Evolutionary conservation across 805 yeast genomes (phyloP), one percentile per base, ranked within the genome.

Genomic region (Pichia paraexigua): DNA sequence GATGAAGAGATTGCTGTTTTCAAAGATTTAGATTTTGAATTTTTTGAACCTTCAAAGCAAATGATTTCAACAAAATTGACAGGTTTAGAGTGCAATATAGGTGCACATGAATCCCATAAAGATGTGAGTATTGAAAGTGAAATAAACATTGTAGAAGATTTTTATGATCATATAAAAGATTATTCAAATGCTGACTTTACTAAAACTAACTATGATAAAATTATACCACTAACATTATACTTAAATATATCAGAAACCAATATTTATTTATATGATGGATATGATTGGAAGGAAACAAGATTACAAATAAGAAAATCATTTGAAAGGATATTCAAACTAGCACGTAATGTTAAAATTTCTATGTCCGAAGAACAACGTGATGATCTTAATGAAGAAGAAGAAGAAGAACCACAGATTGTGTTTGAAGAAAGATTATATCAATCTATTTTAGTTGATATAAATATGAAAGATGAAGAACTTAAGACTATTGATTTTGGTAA

Each of bases 211-310:
- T 30, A 13, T 21, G 40, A 35, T 37, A 30, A 21, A 2, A 24
- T 61, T 1, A 58, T 60, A 21, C 74, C 74, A 12, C 37, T 71
- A 51, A 48, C 57, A 1, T 41, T 72, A 1, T 56, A 59, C 22
- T 44, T 76, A 1, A 69, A 70, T 43, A 60, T 75, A 6, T 63
- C 74, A 2, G 74, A 73, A 46, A 65, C 72, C 0, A 62, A 60
- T 1, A 59, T 85, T 2, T 77, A 73, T 47, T 67, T 92, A 20
- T 82, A 78, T 63, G 99, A 94, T 69, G 99, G 99, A 0, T 94
- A 83, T 62, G 98, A 94, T 60, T 90, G 97, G 95, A 77, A 77
- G 50, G 78, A 79, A 43, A 89, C 98, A 0, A 75, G 95, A 52
- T 73, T 72, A 24, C 73, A 82, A 0, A 83, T 94, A 28, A 70